Evolutionary conservation across 768 basidiomycete genomes (phyloP), one percentile per base, ranked within the genome.

Genomic region (Calocybe gangraenosa): DNA sequence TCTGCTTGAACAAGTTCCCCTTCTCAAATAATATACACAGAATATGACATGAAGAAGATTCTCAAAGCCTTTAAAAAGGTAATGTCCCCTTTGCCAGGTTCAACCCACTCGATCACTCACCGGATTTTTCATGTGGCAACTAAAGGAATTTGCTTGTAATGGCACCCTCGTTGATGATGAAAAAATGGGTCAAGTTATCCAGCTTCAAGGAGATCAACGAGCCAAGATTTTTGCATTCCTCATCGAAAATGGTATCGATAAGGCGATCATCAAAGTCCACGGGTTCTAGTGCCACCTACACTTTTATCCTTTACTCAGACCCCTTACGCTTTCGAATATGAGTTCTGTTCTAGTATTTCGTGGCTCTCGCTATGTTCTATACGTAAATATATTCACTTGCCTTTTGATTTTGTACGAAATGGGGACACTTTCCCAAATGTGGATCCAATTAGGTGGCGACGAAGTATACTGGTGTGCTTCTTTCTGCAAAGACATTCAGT

Each of bases 31-130:
- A n/a, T n/a, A n/a, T n/a, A n/a, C n/a, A n/a, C 62, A 93, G 92
- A 93, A 70, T 97, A 95, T 68, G 92, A 97, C 66, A 78, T 83
- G 55, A 98, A 96, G 84, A 99, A 98, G 73, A 78, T 99, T 53
- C 76, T 98, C 67, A 98, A 98, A 67, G 93, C 90, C 11, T 96
- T 98, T 77, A 99, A 98, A 80, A 99, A 97, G 86, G 92, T 87
- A 47, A 37, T 48, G 46, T 43, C 33, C 35, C 22, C 3, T 28
- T n/a, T 38, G n/a, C n/a, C n/a, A n/a, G n/a, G n/a, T n/a, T n/a
- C 34, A 53, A 56, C 7, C 22, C 17, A n/a, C 7, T 33, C 40
- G 17, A 37, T 11, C 22, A 33, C 34, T n/a, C n/a, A n/a, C n/a
- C n/a, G n/a, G n/a, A n/a, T n/a, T n/a, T n/a, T 28, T 20, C 32